Evolutionary conservation across 225 moss, liverwort and hornwort species (phyloP).

Genomic region (Climacium dendroides): DNA sequence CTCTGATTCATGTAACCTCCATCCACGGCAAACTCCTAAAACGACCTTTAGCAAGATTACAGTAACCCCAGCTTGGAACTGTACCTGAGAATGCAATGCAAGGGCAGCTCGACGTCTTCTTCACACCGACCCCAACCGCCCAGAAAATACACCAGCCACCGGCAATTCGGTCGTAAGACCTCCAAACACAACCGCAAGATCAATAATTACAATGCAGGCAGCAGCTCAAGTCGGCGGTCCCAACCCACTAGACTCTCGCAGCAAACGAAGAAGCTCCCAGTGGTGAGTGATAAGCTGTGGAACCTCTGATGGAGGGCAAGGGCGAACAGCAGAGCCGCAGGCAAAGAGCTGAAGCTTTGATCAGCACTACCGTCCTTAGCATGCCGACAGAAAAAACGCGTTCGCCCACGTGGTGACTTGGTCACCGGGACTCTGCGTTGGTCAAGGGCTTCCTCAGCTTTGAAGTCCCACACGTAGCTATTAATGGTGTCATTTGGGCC

Average conservation of each 20-base stretch:
- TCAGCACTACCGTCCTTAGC: no score
- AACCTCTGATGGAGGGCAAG: background rate
- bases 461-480: no score
- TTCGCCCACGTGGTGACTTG: no score
- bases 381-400: no score
- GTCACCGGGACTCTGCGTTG: no score
- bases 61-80: background rate
- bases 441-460: no score
- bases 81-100: background rate
- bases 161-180: background rate
- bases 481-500: no score
- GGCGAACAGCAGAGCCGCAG: background rate
- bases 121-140: background rate
- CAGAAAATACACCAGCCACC: background rate
- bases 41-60: background rate
- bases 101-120: background rate
- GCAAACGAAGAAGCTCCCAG: background rate
- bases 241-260: no score
- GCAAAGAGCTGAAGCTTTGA: rapidly evolving
- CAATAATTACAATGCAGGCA: background rate
- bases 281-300: background rate
- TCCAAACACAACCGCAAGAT: background rate
- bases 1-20: background rate
- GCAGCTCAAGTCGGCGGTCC: background rate
- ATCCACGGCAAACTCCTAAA: background rate